A percentile compares a stretch with the other conserved stretches of the same genome.
These are phyloP conservation scores for Fraxinus velutina DNA, from an alignment of 305 asterid genomes.

Conservation along the genomic window DNA sequence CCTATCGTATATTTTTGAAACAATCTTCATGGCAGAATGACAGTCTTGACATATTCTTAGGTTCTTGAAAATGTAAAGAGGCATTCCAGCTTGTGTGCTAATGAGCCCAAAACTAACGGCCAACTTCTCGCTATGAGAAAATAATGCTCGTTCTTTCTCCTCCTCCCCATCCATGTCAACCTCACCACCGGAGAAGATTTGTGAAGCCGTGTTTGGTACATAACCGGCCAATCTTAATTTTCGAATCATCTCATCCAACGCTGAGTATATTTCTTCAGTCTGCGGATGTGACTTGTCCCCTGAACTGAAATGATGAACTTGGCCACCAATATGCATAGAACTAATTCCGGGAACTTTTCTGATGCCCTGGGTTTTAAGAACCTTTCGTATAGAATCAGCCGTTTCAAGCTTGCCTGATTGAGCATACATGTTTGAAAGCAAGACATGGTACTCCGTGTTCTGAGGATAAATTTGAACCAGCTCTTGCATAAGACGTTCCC, in stretches of 20 bases:
- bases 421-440: slow-evolving; percentile 64
- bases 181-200: slow-evolving; percentile 31
- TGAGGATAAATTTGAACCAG: slow-evolving; percentile 52
- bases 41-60: slow-evolving; percentile 58
- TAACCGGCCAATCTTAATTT: slow-evolving; percentile 44
- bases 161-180: slow-evolving; percentile 33
- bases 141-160: slow-evolving; percentile 53
- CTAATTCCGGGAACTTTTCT: slow-evolving; percentile 68
- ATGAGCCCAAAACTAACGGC: slow-evolving; percentile 56
- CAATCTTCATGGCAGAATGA: slow-evolving; percentile 57
- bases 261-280: slow-evolving; percentile 39
- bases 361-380: slow-evolving; percentile 53
- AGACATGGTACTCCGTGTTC: slow-evolving; percentile 61
- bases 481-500: slow-evolving; percentile 44
- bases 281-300: slow-evolving; percentile 56
- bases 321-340: slow-evolving; percentile 45
- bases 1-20: slow-evolving; percentile 42
- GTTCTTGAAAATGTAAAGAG: slow-evolving; percentile 56
- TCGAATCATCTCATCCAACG: slow-evolving; percentile 60
- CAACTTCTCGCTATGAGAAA: slow-evolving; percentile 56
- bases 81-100: slow-evolving; percentile 42
- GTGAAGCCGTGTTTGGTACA: slow-evolving; percentile 37
- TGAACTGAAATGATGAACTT: slow-evolving; percentile 49
- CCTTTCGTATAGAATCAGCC: slow-evolving; percentile 55
- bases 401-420: slow-evolving; percentile 44